A percentile compares a stretch with the other conserved stretches of the same genome.
Conservation (phyloP, 306 rosid species). For the Ziziphus jujuba region DNA sequence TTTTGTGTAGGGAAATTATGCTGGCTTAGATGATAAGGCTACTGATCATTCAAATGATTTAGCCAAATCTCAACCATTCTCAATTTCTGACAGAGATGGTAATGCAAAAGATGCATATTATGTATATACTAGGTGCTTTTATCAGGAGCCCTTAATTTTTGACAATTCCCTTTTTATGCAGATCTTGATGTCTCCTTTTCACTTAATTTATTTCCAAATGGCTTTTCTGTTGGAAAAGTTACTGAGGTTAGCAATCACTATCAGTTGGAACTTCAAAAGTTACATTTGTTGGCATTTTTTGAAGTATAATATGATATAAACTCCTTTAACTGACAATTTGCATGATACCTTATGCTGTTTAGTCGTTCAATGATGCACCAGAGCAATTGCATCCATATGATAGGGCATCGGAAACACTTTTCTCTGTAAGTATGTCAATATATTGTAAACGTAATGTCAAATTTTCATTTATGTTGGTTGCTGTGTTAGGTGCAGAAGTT, state of each 20-base stretch:
- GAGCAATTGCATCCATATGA: conserved; percentile 36
- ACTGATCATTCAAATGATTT: conserved; percentile 22
- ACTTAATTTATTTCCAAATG: conserved; percentile 34
- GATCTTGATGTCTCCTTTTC: conserved; percentile 42
- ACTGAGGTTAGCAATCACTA: conserved; percentile 31
- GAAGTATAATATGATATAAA: not conserved
- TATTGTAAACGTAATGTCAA: not conserved
- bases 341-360: conserved; percentile 6
- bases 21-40: conserved; percentile 15
- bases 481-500: not conserved
- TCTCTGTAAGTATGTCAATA: conserved; percentile 32
- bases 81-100: conserved; percentile 36
- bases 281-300: not conserved
- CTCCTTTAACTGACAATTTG: not conserved
- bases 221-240: conserved; percentile 38
- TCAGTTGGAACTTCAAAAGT: not conserved
- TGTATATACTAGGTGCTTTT: too few species aligned
- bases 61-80: conserved; percentile 12
- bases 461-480: not conserved
- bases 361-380: conserved; percentile 29
- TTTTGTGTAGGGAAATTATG: conserved; percentile 23
- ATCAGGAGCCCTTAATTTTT: conserved; percentile 1
- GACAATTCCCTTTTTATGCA: conserved; percentile 26
- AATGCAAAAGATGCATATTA: not conserved
- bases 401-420: conserved; percentile 30